Base-by-base conservation (phyloP, 495 filamentous ascomycete species). In the Penicillium arizonense region DNA sequence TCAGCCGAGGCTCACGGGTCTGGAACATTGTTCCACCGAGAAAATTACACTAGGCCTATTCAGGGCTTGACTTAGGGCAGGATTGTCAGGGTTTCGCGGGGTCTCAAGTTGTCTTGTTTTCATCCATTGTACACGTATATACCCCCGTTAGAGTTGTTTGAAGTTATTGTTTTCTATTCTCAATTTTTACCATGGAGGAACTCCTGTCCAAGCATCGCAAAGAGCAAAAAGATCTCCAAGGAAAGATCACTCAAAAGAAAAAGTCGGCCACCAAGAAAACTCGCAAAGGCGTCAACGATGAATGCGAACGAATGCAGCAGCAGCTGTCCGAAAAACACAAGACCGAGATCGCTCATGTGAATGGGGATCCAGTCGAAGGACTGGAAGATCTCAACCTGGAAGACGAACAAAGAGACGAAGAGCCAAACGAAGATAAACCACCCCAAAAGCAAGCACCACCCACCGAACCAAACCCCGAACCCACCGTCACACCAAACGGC, bases 221-320 rank as follows among this genome's bases (percentile, higher is more conserved):
- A 70, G 94, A 98, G 70, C 84, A 86, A 64, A 85, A 84, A 49
- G 93, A 98, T 36, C 79, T 98, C 18, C 88, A 92, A 72, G 75
- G 81, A 33, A 83, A 85, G 21, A 86, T 94, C 56, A 96, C 89
- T 6, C 91, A 89, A 73, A 96, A 96, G 75, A 97, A 96, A 76
- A 97, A 96, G 74, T 81, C 85, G 47, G 91, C 94, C 23, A 94
- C 87, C 34, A 98, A 97, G 74, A 97, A 96, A 80, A 97, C 91
- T 13, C 83, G 94, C 28, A 95, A 91, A 70, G 87, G 86, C 36
- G 79, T 97, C 57, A 91, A 88, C 60, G 84, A 90, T 55, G 88
- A 95, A 72, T 94, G 90, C 68, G 86, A 85, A 26, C 73, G 79
- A 49, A 77, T 93, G 50, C 89, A 93, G 69, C 67, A 74, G 16